These are phyloP conservation scores for Plenodomus biglobosus DNA, from an alignment of 2,329 filamentous ascomycete species.

Conservation along the genomic window DNA sequence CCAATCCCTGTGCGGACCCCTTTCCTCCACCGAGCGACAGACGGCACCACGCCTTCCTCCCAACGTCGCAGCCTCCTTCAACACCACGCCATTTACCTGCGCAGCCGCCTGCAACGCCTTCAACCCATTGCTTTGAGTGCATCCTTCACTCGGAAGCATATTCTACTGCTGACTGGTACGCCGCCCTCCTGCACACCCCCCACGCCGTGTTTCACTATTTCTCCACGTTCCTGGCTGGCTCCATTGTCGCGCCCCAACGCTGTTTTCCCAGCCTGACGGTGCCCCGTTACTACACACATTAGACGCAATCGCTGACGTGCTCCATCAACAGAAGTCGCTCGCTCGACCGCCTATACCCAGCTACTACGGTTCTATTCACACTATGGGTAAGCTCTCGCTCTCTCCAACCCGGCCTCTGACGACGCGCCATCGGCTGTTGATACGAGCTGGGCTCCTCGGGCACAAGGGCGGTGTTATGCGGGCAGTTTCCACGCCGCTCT, in stretches of 20 bases:
- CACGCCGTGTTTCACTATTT: conserved; percentile 35
- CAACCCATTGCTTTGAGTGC: conserved; percentile 38
- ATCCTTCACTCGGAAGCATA: conserved; percentile 41
- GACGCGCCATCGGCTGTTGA: conserved; percentile 15
- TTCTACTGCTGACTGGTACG: conserved; percentile 44
- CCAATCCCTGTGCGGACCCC: conserved; percentile 42
- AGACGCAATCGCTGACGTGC: conserved; percentile 24
- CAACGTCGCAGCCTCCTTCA: conserved; percentile 35
- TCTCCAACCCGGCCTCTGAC: conserved; percentile 13
- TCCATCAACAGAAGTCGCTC: conserved; percentile 37
- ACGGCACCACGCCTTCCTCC: conserved; percentile 41
- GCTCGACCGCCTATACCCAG: conserved; percentile 33
- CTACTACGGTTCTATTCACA: conserved; percentile 33
- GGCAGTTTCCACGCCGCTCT: conserved; percentile 15
- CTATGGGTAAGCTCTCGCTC: conserved; percentile 43
- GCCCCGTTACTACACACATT: conserved; percentile 15
- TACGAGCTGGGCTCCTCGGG: conserved; percentile 11
- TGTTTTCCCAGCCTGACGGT: conserved; percentile 34
- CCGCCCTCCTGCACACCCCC: conserved; percentile 19
- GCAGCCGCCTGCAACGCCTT: conserved; percentile 22
- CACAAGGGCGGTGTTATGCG: conserved; percentile 10
- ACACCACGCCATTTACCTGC: conserved; percentile 32
- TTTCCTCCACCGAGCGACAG: conserved; percentile 38
- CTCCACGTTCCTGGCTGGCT: conserved; percentile 36
- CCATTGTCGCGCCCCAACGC: conserved; percentile 39